Evolutionary conservation across 495 filamentous ascomycete species (phyloP).

Genomic region (Xylaria bambusicola): DNA sequence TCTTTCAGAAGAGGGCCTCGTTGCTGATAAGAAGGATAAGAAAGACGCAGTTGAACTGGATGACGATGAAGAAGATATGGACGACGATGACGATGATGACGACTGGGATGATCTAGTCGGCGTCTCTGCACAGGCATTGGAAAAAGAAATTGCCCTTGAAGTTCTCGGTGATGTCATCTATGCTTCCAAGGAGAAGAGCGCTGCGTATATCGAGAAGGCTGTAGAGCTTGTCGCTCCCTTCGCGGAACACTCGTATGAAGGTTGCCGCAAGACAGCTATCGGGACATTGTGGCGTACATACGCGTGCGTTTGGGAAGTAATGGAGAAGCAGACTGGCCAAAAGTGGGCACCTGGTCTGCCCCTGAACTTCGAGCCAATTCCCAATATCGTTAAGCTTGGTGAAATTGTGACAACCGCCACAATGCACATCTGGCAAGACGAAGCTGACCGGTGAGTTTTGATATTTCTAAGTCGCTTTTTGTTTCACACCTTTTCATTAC

Average conservation of each 20-base stretch:
- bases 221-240: conserved; percentile 78
- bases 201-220: conserved; percentile 80
- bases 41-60: conserved; percentile 56
- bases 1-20: conserved; percentile 72
- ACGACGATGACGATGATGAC: conserved; percentile 72
- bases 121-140: conserved; percentile 83
- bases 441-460: conserved; percentile 81
- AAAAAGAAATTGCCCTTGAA: conserved; percentile 97
- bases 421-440: conserved; percentile 80
- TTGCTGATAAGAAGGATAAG: conserved; percentile 82
- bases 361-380: conserved; percentile 71
- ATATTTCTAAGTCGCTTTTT: conserved; percentile 13
- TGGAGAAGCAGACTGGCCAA: conserved; percentile 73
- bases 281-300: conserved; percentile 91
- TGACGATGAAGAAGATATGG: conserved; percentile 60
- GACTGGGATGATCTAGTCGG: conserved; percentile 78
- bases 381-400: conserved; percentile 81
- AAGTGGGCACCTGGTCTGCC: conserved; percentile 92
- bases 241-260: conserved; percentile 87
- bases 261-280: conserved; percentile 86
- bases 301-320: conserved; percentile 82
- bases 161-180: conserved; percentile 91
- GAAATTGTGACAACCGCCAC: conserved; percentile 84
- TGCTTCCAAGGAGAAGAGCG: conserved; percentile 63
- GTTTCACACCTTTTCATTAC: conserved; percentile 18